Evolutionary conservation across 257 asterid species (phyloP), one percentile per base, ranked within the genome.

Genomic region (Verbascum thapsus): DNA sequence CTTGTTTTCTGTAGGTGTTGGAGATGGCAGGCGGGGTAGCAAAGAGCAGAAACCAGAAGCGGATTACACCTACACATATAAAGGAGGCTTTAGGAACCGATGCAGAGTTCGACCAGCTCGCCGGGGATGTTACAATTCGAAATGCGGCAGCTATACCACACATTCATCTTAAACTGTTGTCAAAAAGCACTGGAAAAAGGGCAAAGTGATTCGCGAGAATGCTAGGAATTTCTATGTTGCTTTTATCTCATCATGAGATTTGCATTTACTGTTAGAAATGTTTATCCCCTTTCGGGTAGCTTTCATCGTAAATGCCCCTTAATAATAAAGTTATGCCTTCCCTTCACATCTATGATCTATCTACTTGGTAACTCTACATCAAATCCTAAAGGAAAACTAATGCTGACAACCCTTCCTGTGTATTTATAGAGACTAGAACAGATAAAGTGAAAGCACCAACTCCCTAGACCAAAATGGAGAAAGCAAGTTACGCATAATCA

Each of bases 21-120:
- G 80, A 78, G 47, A 71, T 76, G 12, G 80, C 85, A 11, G 77
- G 78, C 0, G 47, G 67, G 16, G 67, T 67, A 13, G 78, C 76
- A 0, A 78, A 66, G 3, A 64, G 67, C 12, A 45, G 66, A 56
- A 73, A 68, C 44, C 58, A 66, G 72, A 72, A 35, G 17, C 58
- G 74, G 57, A 81, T 78, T 45, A 43, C 58, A 6, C 84, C 84
- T 0, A 72, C 72, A 53, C 80, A 78, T 10, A 59, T 78, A 22
- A 60, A 64, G 48, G 54, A 66, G 39, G 82, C 80, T 3, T 75
- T 80, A 58, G 52, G 72, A 63, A 70, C 58, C 5, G 81, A 81
- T 8, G 78, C 69, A 11, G 81, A 78, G 63, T 35, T 78, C 23
- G 60, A 65, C 67, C 63, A 67, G 74, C 42, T 75, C 45, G 39